Evolutionary conservation across 2,329 filamentous ascomycete genomes (phyloP).

Genomic region (Aspergillus intermedius): DNA sequence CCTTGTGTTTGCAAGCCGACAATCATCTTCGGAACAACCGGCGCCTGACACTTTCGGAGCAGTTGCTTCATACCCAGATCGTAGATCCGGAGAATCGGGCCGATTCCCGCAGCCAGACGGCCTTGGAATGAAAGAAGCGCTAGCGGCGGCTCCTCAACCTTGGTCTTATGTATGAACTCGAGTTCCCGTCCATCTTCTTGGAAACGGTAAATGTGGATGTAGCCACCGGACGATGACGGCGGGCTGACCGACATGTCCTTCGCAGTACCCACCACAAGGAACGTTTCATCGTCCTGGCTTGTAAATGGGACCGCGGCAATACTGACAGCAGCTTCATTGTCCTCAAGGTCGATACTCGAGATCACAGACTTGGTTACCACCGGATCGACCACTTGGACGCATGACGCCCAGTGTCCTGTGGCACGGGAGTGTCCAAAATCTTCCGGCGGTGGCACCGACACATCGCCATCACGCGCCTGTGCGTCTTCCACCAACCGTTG

Average conservation of each 20-base stretch:
- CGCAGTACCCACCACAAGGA: constrained; percentile 88
- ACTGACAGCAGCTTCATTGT: constrained; percentile 89
- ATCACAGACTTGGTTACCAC: constrained; percentile 65
- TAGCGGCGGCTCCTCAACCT: constrained; percentile 78
- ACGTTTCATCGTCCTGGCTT: constrained; percentile 80
- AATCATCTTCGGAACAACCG: constrained; percentile 74
- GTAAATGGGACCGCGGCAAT: constrained; percentile 78
- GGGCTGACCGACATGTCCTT: constrained; percentile 81
- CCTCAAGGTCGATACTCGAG: constrained; percentile 71
- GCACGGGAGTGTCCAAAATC: constrained; percentile 87
- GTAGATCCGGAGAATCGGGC: constrained; percentile 75
- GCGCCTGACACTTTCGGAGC: constrained; percentile 81
- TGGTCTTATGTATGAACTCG: constrained; percentile 94
- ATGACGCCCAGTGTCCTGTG: constrained; percentile 87
- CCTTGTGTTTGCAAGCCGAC: constrained; percentile 84
- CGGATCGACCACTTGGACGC: constrained; percentile 86
- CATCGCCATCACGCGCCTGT: constrained; percentile 63
- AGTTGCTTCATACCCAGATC: constrained; percentile 90
- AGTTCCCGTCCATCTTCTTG: constrained; percentile 78
- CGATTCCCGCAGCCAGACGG: constrained; percentile 76
- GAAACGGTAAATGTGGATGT: constrained; percentile 88
- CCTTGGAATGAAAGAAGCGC: constrained; percentile 94
- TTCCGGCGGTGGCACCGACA: constrained; percentile 62
- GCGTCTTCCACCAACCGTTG: constrained; percentile 69
- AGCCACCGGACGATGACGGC: constrained; percentile 68